phyloP scores from a whole-genome alignment of 2,329 filamentous ascomycete species.

The Colletotrichum sp. region DNA sequence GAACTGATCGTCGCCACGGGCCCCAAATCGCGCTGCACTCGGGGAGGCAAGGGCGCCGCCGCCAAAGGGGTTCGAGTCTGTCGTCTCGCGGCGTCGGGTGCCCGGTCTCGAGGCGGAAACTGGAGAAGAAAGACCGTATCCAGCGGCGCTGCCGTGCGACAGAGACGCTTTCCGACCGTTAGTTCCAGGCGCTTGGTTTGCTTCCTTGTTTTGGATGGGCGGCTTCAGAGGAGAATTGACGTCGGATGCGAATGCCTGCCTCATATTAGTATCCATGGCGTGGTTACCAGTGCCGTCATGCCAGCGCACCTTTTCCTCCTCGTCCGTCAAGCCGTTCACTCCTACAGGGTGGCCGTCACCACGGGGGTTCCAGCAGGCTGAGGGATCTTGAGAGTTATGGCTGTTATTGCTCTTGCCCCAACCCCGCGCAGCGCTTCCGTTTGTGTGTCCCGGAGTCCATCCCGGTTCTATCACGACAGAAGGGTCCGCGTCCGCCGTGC shows the following conservation, averaged over 20 bases:
- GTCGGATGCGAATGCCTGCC: slow-evolving; percentile 78
- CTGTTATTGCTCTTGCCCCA: slow-evolving; percentile 83
- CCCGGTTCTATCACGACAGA: slow-evolving; percentile 73
- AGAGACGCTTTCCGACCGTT: slow-evolving; percentile 84
- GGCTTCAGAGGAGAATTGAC: slow-evolving; percentile 95
- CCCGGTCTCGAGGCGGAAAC: slow-evolving; percentile 73
- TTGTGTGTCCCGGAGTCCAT: slow-evolving; percentile 80
- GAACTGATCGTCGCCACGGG: slow-evolving; percentile 66
- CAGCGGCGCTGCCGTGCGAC: slow-evolving; percentile 69
- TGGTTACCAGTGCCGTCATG: background rate
- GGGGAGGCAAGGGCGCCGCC: slow-evolving; percentile 64
- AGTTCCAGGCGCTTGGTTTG: slow-evolving; percentile 57
- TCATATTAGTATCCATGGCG: slow-evolving; percentile 1
- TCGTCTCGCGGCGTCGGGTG: slow-evolving; percentile 82
- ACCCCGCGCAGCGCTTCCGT: slow-evolving; percentile 65
- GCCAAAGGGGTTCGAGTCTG: slow-evolving; percentile 69
- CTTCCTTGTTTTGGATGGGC: slow-evolving; percentile 74
- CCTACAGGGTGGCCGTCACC: slow-evolving; percentile 75
- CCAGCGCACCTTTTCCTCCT: slow-evolving; percentile 63
- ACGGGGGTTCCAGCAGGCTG: slow-evolving; percentile 86
- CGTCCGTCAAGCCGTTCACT: slow-evolving; percentile 70
- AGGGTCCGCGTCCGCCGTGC: slow-evolving; percentile 52
- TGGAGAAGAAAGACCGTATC: slow-evolving; percentile 76
- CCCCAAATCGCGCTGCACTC: slow-evolving; percentile 58
- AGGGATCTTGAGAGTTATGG: slow-evolving; percentile 79